Conservation (phyloP, 768 basidiomycete genomes). For the Strobilomyces confusus region DNA sequence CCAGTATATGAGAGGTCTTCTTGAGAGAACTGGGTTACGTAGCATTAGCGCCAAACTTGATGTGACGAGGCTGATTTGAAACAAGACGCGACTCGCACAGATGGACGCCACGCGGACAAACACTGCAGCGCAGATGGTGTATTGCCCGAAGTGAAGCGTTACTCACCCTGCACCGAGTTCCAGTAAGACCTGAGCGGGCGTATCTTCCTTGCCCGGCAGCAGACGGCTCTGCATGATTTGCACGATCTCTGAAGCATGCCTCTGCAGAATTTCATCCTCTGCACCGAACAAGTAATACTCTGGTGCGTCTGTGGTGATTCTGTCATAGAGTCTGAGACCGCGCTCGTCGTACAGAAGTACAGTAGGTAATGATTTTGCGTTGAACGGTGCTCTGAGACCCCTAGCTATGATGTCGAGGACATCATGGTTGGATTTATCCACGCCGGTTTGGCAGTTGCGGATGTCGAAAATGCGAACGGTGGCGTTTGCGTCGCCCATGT, state of each 20-base stretch:
- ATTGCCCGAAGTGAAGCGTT: neutral
- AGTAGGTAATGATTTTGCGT: slow-evolving; percentile 69
- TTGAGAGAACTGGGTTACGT: slow-evolving; percentile 59
- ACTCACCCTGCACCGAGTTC: slow-evolving; percentile 95
- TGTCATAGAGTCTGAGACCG: slow-evolving; percentile 83
- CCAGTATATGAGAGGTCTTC: slow-evolving; percentile 84
- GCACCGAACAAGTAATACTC: slow-evolving; percentile 91
- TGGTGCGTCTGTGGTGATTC: slow-evolving; percentile 69
- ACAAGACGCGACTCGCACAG: neutral
- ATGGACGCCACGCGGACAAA: neutral
- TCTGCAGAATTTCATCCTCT: slow-evolving; percentile 81
- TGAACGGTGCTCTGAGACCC: slow-evolving; percentile 52
- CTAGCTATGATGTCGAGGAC: slow-evolving; percentile 45
- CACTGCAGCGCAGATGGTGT: too few relatives aligned
- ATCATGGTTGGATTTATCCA: slow-evolving; percentile 21
- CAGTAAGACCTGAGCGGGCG: slow-evolving; percentile 58
- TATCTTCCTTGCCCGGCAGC: slow-evolving; percentile 13
- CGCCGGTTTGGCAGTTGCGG: slow-evolving; percentile 11
- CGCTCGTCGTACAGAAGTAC: slow-evolving; percentile 82
- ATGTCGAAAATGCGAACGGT: slow-evolving; percentile 21
- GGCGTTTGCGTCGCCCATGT: slow-evolving; percentile 22
- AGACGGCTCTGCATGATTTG: slow-evolving; percentile 54
- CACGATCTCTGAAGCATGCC: slow-evolving; percentile 71
- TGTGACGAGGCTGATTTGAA: too few relatives aligned
- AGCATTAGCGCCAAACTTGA: slow-evolving; percentile 10